Conservation (phyloP, 352 stramenopile species). For the Globisporangium barbulae region DNA sequence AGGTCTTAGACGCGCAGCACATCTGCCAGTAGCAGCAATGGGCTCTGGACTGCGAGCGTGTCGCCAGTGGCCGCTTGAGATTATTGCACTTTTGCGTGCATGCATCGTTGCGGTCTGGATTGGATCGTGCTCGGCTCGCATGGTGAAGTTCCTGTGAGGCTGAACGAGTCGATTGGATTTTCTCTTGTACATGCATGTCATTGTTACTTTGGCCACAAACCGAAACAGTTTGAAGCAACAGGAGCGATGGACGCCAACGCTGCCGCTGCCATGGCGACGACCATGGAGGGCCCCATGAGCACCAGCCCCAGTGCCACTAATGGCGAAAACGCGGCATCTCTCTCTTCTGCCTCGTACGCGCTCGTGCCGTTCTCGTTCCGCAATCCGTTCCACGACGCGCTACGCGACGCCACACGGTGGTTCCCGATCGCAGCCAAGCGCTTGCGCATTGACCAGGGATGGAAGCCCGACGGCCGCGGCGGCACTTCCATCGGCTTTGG, state of each 20-base stretch:
- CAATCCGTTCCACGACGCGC: conserved; percentile 72
- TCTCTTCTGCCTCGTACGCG: conserved; percentile 13
- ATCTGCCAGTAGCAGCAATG: too few species aligned
- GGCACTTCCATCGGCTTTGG: conserved; percentile 74
- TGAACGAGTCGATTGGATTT: background rate
- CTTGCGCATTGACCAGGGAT: conserved; percentile 72
- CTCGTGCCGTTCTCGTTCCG: conserved; percentile 73
- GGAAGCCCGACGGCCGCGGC: conserved; percentile 71
- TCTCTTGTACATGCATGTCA: background rate
- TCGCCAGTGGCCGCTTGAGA: too few species aligned
- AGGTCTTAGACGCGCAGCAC: too few species aligned
- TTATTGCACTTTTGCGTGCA: too few species aligned
- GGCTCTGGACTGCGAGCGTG: too few species aligned
- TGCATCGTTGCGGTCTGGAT: too few species aligned
- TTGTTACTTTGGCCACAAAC: background rate
- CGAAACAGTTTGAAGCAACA: background rate
- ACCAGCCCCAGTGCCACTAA: background rate
- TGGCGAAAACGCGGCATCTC: background rate
- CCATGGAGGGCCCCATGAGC: conserved; percentile 11
- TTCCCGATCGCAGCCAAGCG: conserved; percentile 60
- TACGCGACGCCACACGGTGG: conserved; percentile 55
- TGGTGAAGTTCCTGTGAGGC: background rate
- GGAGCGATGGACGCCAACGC: background rate
- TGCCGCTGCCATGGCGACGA: background rate
- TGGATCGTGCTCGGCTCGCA: too few species aligned